A percentile compares a stretch with the other conserved stretches of the same genome.
Evolutionary conservation across 192 early-diverging fungal species (phyloP).

Genomic region (Umbelopsis isabellina): DNA sequence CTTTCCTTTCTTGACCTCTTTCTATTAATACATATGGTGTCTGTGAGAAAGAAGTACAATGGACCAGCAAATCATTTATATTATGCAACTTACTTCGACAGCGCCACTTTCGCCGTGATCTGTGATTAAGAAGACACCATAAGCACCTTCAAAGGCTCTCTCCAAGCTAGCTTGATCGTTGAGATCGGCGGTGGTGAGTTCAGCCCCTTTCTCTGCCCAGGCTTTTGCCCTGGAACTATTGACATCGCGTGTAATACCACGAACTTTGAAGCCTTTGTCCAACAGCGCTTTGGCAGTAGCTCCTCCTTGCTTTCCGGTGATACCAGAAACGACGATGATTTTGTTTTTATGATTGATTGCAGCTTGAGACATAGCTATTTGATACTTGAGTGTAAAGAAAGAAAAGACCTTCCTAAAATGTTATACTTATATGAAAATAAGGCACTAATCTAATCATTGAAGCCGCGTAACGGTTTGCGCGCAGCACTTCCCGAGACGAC

Average conservation of each 20-base stretch:
- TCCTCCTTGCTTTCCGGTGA: conserved; percentile 25
- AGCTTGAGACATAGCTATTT: conserved; percentile 4
- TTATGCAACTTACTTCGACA: neutral
- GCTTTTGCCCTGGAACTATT: neutral
- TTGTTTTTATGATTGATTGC: neutral
- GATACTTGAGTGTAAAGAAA: no score
- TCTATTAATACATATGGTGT: neutral
- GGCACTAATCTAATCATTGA: no score
- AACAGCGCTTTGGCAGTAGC: neutral
- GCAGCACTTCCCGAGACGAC: no score
- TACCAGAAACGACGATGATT: conserved; percentile 15
- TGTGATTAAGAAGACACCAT: conserved; percentile 17
- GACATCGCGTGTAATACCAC: conserved; percentile 16
- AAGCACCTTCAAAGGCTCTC: conserved; percentile 8
- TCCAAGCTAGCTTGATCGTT: conserved; percentile 2
- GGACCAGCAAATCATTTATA: neutral
- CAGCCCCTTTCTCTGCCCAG: conserved; percentile 19
- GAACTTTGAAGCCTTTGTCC: conserved; percentile 11
- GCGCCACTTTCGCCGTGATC: conserved; percentile 9
- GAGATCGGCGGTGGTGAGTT: conserved; percentile 14
- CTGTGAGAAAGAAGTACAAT: no score
- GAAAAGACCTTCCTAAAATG: no score
- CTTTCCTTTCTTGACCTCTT: conserved; percentile 10
- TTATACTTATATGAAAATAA: no score
- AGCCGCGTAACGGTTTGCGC: no score